Evolutionary conservation across 2,329 filamentous ascomycete species (phyloP).

Genomic region (Fusarium humuli): DNA sequence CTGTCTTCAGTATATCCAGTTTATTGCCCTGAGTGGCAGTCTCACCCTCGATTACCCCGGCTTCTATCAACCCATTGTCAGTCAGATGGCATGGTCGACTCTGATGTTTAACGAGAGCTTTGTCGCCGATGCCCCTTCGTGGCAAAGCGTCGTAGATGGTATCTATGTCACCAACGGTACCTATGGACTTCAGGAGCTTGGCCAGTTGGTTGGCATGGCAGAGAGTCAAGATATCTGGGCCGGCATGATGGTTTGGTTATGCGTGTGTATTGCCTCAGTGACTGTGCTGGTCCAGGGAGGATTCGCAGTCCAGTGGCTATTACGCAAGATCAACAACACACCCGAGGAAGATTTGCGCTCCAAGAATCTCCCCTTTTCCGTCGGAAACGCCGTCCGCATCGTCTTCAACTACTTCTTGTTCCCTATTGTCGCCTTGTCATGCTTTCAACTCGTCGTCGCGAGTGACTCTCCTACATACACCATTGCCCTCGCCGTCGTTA

Average conservation of each 20-base stretch:
- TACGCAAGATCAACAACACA: constrained; percentile 76
- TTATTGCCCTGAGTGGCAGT: constrained; percentile 86
- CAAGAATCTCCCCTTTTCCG: constrained; percentile 90
- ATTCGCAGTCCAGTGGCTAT: constrained; percentile 81
- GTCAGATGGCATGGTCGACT: constrained; percentile 87
- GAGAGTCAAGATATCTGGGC: constrained; percentile 87
- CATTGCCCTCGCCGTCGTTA: constrained; percentile 79
- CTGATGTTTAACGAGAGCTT: constrained; percentile 96
- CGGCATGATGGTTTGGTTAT: constrained; percentile 91
- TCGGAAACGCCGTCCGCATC: constrained; percentile 83
- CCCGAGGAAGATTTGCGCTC: constrained; percentile 87
- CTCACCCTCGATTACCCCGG: constrained; percentile 91
- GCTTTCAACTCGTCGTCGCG: constrained; percentile 90
- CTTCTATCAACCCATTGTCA: constrained; percentile 91
- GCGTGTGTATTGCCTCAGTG: constrained; percentile 77
- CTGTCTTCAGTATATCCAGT: constrained; percentile 97
- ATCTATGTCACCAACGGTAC: constrained; percentile 84
- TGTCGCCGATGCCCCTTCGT: constrained; percentile 74
- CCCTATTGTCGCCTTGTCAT: constrained; percentile 85
- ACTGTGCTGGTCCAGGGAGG: constrained; percentile 79
- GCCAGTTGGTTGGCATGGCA: constrained; percentile 85
- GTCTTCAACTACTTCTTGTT: constrained; percentile 94
- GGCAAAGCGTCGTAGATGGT: constrained; percentile 79
- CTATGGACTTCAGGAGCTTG: constrained; percentile 83
- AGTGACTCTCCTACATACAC: constrained; percentile 74